These are phyloP conservation scores for Coemansia sp. DNA, from an alignment of 192 early-diverging fungal species.

Conservation along the genomic window DNA sequence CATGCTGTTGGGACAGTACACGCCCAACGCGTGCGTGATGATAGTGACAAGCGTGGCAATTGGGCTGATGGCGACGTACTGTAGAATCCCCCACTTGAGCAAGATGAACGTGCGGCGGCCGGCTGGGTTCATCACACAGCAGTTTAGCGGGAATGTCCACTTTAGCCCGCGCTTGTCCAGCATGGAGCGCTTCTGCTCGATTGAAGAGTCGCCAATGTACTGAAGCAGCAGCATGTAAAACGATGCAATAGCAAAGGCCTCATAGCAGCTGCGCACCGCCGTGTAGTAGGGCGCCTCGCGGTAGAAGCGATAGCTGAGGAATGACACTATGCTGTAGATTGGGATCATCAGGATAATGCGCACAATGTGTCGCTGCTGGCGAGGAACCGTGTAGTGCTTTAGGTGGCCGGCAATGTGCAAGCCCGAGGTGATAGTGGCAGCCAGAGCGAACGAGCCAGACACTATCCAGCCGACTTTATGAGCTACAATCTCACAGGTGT, in stretches of 20 bases:
- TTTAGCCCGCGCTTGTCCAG: constrained; percentile 48
- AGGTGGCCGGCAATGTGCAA: constrained; percentile 56
- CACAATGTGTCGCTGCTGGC: constrained; percentile 76
- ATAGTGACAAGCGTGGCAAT: constrained; percentile 61
- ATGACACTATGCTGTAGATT: constrained; percentile 68
- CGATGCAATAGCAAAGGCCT: constrained; percentile 68
- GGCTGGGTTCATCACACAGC: constrained; percentile 59
- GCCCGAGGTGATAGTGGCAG: constrained; percentile 54
- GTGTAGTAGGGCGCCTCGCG: constrained; percentile 65
- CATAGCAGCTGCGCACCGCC: constrained; percentile 71
- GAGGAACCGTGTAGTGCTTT: constrained; percentile 59
- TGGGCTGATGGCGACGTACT: constrained; percentile 68
- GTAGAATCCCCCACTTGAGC: constrained; percentile 66
- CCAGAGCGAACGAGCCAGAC: constrained; percentile 55
- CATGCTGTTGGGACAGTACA: constrained; percentile 65
- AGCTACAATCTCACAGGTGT: constrained; percentile 10
- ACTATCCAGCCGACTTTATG: constrained; percentile 64
- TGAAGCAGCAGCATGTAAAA: constrained; percentile 72
- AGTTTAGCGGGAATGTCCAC: constrained; percentile 64
- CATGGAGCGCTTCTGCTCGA: constrained; percentile 49
- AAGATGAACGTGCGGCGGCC: constrained; percentile 54
- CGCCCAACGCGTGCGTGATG: constrained; percentile 57
- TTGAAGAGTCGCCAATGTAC: constrained; percentile 60
- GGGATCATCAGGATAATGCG: constrained; percentile 74
- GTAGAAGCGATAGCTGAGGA: constrained; percentile 69